phyloP scores from a whole-genome alignment of 768 basidiomycete species.

The Termitomyces heimii region DNA sequence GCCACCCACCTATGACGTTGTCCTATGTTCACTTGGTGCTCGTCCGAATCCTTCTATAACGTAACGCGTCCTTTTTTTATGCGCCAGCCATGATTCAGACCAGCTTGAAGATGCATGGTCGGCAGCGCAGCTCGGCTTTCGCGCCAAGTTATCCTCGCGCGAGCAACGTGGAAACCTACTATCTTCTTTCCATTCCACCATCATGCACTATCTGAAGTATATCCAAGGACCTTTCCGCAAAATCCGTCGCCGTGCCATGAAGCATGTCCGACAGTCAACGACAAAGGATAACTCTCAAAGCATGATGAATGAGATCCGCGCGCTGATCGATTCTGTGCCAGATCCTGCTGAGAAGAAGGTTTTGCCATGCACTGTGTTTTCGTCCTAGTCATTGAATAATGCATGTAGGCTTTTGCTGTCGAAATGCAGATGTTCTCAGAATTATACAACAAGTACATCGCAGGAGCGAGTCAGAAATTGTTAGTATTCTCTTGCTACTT shows the following conservation, averaged over 20 bases:
- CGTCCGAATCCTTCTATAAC: neutral
- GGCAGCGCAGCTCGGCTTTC: slow-evolving; percentile 6
- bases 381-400: slow-evolving; percentile 11
- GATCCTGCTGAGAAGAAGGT: slow-evolving; percentile 59
- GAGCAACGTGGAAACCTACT: slow-evolving; percentile 2
- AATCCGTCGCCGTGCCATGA: slow-evolving; percentile 25
- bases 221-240: slow-evolving; percentile 32
- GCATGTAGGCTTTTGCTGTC: slow-evolving; percentile 49
- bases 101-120: neutral
- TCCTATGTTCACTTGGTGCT: neutral
- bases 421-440: slow-evolving; percentile 86
- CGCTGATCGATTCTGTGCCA: slow-evolving; percentile 56
- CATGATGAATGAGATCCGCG: slow-evolving; percentile 64
- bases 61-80: neutral
- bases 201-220: slow-evolving; percentile 32
- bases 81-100: neutral
- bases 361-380: neutral
- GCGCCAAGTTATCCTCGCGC: neutral
- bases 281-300: slow-evolving; percentile 50
- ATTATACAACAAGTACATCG: slow-evolving; percentile 76
- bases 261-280: slow-evolving; percentile 33
- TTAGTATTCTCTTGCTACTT: slow-evolving; percentile 28
- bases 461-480: slow-evolving; percentile 66
- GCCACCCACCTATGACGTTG: neutral
- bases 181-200: slow-evolving; percentile 13